Evolutionary conservation across 1,139 yeast genomes (phyloP).

Genomic region (Hyphopichia buzzinii): DNA sequence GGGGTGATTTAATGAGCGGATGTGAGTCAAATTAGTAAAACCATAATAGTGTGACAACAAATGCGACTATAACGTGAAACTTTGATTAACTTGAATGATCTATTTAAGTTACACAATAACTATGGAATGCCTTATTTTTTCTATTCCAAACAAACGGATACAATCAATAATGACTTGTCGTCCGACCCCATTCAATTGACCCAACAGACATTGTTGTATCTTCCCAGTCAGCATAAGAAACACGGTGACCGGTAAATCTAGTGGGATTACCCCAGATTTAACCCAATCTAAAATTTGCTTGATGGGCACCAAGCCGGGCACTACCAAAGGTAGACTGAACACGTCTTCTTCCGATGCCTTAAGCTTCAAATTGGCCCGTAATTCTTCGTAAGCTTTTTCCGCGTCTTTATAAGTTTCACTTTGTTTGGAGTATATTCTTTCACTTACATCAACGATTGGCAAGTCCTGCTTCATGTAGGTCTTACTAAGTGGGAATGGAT

Average conservation of each 20-base stretch:
- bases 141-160: constrained; percentile 42
- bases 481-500: constrained; percentile 13
- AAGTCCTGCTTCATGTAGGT: constrained; percentile 9
- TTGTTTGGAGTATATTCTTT: constrained; percentile 29
- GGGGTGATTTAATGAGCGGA: constrained; percentile 1
- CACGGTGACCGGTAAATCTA: constrained; percentile 16
- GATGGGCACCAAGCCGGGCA: constrained; percentile 54
- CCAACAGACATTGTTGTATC: constrained; percentile 16
- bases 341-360: neutral
- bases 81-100: too few species aligned
- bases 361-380: constrained; percentile 10
- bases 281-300: constrained; percentile 37
- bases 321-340: constrained; percentile 35
- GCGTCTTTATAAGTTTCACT: constrained; percentile 23
- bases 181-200: constrained; percentile 16
- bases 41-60: neutral
- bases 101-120: constrained; percentile 14
- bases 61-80: too few species aligned
- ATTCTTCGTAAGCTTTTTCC: constrained; percentile 16
- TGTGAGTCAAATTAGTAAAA: neutral
- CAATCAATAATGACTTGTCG: constrained; percentile 35
- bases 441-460: constrained; percentile 30
- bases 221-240: constrained; percentile 11
- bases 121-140: constrained; percentile 20
- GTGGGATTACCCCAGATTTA: constrained; percentile 16